phyloP scores from a whole-genome alignment of 73 alveolate species.

The Paramecium pentaurelia region DNA sequence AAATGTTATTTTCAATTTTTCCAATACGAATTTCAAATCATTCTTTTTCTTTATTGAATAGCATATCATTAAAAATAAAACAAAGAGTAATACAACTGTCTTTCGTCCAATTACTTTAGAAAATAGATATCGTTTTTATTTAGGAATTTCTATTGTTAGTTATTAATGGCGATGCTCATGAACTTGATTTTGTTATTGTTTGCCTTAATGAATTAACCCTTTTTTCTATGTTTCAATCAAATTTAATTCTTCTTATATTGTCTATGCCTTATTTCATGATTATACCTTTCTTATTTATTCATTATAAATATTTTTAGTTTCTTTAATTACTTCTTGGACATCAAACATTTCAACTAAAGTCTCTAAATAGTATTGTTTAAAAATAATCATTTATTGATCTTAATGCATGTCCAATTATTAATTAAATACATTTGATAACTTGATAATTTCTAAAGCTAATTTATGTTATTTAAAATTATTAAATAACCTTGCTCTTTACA shows the following conservation, averaged over 20 bases:
- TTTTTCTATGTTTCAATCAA: not conserved
- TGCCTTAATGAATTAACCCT: not conserved
- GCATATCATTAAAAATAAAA: not conserved
- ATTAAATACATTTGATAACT: not conserved
- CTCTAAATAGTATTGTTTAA: not conserved
- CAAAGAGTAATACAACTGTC: not conserved
- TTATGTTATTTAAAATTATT: not conserved
- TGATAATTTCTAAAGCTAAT: not conserved
- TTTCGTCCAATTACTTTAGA: not conserved
- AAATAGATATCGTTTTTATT: not conserved
- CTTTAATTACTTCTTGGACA: not conserved
- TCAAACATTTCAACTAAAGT: not conserved
- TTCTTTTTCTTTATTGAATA: not conserved
- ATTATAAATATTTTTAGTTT: not conserved
- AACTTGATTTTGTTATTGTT: not conserved
- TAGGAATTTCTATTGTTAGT: not conserved
- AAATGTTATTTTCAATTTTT: not conserved
- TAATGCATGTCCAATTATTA: not conserved
- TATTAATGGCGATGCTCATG: not conserved
- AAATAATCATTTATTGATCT: not conserved
- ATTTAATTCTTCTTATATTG: not conserved
- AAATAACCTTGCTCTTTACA: not conserved
- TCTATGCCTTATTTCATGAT: not conserved
- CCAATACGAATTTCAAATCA: not conserved
- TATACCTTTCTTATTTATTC: not conserved